Base-by-base conservation (phyloP, 352 stramenopile genomes). In the Elongisporangium undulatum region DNA sequence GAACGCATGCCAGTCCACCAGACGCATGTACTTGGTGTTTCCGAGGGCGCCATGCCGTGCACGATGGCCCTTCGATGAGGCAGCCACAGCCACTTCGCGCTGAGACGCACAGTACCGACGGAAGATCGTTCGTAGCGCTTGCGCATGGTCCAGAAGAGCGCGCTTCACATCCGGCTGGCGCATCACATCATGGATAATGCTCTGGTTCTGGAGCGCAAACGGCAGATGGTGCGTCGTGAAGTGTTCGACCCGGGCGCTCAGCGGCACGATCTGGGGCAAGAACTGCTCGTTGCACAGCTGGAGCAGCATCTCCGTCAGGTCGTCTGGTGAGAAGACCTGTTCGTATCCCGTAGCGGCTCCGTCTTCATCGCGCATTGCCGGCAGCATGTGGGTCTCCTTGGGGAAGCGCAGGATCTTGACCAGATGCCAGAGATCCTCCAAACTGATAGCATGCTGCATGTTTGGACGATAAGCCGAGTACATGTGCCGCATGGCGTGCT, bases 231-330 rank as follows among this genome's bases (percentile, higher is more conserved):
- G 62, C 9, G 45, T 62, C 19, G 75, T 51, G 34, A 92, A 85
- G 38, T 69, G 65, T 41, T 92, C 82, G n/a, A 92, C 79, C 3
- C 82, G 77, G 3, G 75, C 71, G 52, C 78, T 87, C 1, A 92
- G 49, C 0, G 74, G 69, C 10, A 64, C 22, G 51, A 90, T 63
- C 2, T 85, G 68, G 0, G 76, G 74, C n/a, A 74, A 58, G 26
- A 92, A 92, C 68, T 92, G 82, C 21, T 92, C 82, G 53, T 90
- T 90, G 63, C 80, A 89, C 21, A 92, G 71, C 57, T 87, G 77
- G 20, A 90, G 62, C 38, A 92, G 39, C 24, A 86, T 63, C 50
- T 92, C 82, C 0, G 71, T 73, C 4, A 92, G 58, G 50, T 92
- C 80, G 17, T 85, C 76, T 1, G 74, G 60, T 8, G 78, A 83